Conservation (phyloP, 345 rosid genomes). For the Streptanthus diversifolius region DNA sequence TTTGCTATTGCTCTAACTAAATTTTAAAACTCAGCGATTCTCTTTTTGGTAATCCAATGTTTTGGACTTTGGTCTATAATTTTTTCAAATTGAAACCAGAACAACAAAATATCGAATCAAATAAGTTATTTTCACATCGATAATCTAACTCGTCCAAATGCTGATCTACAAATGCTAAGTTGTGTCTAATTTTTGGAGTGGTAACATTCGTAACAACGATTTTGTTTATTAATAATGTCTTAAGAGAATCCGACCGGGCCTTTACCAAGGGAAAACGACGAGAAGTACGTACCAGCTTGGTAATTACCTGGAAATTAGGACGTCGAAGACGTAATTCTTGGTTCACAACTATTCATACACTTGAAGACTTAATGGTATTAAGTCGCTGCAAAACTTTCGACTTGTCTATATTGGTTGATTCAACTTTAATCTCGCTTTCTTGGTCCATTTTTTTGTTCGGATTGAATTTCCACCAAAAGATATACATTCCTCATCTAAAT, state of each 20-base stretch:
- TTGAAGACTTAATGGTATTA: background rate
- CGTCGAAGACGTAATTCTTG: background rate
- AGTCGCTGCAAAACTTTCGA: slow-evolving; percentile 3
- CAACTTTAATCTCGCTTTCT: slow-evolving; percentile 12
- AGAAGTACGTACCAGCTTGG: background rate
- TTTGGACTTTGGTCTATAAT: background rate
- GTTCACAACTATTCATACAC: background rate
- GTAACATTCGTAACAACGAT: background rate
- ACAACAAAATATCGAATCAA: background rate
- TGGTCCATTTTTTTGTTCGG: background rate
- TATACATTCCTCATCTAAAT: background rate
- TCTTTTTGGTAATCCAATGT: too few relatives aligned
- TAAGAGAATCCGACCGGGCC: background rate
- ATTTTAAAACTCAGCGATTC: too few relatives aligned
- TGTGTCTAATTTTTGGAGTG: background rate
- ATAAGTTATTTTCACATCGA: background rate
- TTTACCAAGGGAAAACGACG: background rate
- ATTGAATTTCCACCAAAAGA: background rate
- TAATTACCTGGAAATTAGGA: background rate
- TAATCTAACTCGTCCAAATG: background rate
- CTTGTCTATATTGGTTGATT: background rate
- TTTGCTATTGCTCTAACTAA: too few relatives aligned
- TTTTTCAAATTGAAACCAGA: background rate
- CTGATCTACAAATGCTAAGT: background rate
- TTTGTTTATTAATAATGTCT: background rate